Conservation (phyloP, 176 grass and related monocot genomes). For the Oryza brachyantha region DNA sequence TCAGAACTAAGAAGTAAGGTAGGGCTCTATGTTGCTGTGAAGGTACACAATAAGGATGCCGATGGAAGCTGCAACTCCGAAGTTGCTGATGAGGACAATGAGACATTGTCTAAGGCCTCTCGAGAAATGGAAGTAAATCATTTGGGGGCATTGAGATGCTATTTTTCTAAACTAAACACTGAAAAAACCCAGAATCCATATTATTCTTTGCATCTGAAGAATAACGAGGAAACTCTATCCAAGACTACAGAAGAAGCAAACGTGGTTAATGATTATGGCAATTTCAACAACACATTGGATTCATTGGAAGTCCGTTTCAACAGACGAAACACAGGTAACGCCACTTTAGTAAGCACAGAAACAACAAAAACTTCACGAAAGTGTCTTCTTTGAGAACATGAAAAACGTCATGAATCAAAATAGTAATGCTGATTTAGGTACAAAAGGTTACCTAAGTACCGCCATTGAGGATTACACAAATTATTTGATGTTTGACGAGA, state of each 20-base stretch:
- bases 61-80: conserved; percentile 18
- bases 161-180: conserved; percentile 42
- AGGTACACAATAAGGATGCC: conserved; percentile 23
- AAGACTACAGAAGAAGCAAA: conserved; percentile 13
- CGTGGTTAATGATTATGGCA: neutral
- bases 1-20: neutral
- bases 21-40: conserved; percentile 1
- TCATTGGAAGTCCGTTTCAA: conserved; percentile 30
- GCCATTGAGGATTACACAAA: conserved; percentile 24
- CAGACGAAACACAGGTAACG: conserved; percentile 35
- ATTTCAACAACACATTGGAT: conserved; percentile 14
- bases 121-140: conserved; percentile 25
- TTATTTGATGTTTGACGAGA: conserved; percentile 31
- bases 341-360: conserved; percentile 14
- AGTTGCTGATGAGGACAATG: neutral
- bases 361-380: neutral
- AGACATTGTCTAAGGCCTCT: conserved; percentile 11
- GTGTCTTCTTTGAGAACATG: neutral
- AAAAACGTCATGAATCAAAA: neutral
- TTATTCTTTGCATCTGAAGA: conserved; percentile 12
- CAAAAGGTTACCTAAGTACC: conserved; percentile 3
- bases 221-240: neutral
- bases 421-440: conserved; percentile 19
- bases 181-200: neutral
- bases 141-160: conserved; percentile 40